phyloP scores from a whole-genome alignment of 2,329 filamentous ascomycete genomes.

The Aspergillus pseudotamarii region DNA sequence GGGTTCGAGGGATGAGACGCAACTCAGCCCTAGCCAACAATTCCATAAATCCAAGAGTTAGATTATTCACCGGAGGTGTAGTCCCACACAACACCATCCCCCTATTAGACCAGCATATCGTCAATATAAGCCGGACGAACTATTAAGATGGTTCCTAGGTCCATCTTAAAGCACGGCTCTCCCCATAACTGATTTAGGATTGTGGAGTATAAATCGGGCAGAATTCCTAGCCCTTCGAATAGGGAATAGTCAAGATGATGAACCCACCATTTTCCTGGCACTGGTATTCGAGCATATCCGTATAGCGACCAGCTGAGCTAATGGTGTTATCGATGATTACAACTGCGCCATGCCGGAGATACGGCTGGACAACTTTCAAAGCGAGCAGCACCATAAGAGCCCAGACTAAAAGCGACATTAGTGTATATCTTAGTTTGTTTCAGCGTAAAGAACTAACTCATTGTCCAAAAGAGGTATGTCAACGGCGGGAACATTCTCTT shows the following conservation, averaged over 20 bases:
- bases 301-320: conserved; percentile 44
- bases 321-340: conserved; percentile 56
- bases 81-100: no score
- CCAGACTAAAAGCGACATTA: background rate
- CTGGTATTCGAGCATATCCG: conserved; percentile 5
- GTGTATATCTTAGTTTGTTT: background rate
- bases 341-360: conserved; percentile 51
- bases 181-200: background rate
- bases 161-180: no score
- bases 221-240: background rate
- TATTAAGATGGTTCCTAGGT: no score
- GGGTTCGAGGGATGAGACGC: no score
- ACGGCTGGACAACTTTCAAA: conserved; percentile 51
- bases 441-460: background rate
- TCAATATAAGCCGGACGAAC: no score
- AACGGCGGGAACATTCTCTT: background rate
- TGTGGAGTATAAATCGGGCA: background rate
- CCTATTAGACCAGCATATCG: no score
- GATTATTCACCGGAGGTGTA: no score
- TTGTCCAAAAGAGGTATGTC: background rate
- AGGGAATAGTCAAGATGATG: background rate
- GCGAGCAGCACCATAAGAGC: conserved; percentile 55
- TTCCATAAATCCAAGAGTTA: no score
- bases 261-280: background rate
- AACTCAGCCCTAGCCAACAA: no score